A percentile compares a stretch with the other conserved stretches of the same genome.
phyloP scores from a whole-genome alignment of 2,329 filamentous ascomycete species.

The Cladosporium velox region DNA sequence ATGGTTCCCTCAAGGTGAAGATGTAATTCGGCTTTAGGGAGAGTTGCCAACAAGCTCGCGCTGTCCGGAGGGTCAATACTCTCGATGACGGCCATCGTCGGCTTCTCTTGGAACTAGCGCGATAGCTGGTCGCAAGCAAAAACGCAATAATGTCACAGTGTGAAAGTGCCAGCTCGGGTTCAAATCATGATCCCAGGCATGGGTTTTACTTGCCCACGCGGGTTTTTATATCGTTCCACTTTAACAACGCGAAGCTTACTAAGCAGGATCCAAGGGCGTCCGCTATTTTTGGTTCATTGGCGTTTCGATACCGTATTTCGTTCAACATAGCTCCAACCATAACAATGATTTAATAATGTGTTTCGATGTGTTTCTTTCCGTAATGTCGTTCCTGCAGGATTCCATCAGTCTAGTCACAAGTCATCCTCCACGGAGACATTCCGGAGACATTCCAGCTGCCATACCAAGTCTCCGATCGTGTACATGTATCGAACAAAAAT shows the following conservation, averaged over 20 bases:
- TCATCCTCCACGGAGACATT: neutral
- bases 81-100: neutral
- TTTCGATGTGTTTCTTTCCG: too few relatives aligned
- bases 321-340: neutral
- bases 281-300: neutral
- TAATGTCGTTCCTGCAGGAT: neutral
- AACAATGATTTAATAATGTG: too few relatives aligned
- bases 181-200: neutral
- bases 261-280: neutral
- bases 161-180: too few relatives aligned
- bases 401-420: neutral
- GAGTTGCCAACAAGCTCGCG: neutral
- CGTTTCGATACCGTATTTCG: neutral
- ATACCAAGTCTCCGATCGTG: neutral
- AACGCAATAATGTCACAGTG: too few relatives aligned
- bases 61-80: neutral
- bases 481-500: neutral
- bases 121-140: too few relatives aligned
- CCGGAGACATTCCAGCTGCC: neutral
- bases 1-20: neutral
- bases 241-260: neutral
- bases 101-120: neutral
- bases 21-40: constrained; percentile 5
- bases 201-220: neutral
- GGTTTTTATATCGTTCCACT: neutral